Evolutionary conservation across 2,329 filamentous ascomycete genomes (phyloP), one percentile per base, ranked within the genome.

Genomic region (Aureobasidium mangrovei): DNA sequence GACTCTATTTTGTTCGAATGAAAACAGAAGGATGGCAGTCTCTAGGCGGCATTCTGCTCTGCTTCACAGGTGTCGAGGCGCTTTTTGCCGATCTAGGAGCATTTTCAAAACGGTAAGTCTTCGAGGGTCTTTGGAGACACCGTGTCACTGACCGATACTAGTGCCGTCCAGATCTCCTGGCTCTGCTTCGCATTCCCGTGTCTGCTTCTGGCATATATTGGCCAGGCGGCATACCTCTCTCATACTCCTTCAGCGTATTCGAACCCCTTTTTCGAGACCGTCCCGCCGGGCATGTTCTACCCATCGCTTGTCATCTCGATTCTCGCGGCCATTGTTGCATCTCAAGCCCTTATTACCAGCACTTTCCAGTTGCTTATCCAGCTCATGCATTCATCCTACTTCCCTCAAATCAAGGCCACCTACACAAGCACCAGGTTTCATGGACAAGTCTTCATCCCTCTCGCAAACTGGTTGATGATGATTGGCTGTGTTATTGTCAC

Each of bases 1-100:
- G 83, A 54, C 64, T 72, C 3, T 87, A 82, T 63, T 74, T 87
- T 38, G 66, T 78, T 24, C 74, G 79, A 10, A 81, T 84, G 61
- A 74, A 76, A 52, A 73, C 77, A 3, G 72, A 77, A 4, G 83
- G 81, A 0, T 87, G 84, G 83, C 74, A 72, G 56, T 79, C 77
- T 56, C 73, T 88, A 1, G 84, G 64, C 29, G 86, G 86, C 4
- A 79, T 90, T 24, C 68, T 91, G 2, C 77, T 91, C 7, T 79
- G 83, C 2, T 90, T 91, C 62, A 90, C 86, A 2, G 86, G 83
- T 41, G 84, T 87, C n/a, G 86, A 90, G 65, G 85, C 86, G 1
- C 73, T 91, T 1, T 91, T 89, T 63, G 86, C 86, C 3, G 86
- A 91, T 61, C 73, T 91, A 5, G 86, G 86, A 33, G 86, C 86